Evolutionary conservation across 2,329 filamentous ascomycete genomes (phyloP), one percentile per base, ranked within the genome.

Genomic region (Microascus cirrosus): DNA sequence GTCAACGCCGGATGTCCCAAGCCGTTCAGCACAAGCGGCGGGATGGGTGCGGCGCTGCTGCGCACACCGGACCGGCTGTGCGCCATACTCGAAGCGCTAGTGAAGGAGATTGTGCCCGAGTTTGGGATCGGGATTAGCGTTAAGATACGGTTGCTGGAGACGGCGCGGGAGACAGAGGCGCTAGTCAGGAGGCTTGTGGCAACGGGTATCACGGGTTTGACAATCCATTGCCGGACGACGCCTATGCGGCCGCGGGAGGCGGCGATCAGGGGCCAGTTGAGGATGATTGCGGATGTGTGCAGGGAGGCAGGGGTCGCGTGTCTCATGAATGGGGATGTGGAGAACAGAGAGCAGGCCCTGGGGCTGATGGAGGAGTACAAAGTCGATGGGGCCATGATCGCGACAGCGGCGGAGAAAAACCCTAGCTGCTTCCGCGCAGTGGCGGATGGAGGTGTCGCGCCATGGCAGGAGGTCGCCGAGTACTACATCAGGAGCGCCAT

Each of bases 1-100:
- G 87, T 99, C 61, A 99, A 99, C 70, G 91, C 94, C 0, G 94
- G 94, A n/a, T 99, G 94, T 68, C 94, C 94, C 0, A 99, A 99
- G 72, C 89, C 93, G 0, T 99, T 99, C 72, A 95, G 89, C 67
- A 96, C 93, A 2, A 82, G 82, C 61, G 91, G 91, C 60, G 94
- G 94, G 54, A 99, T 99, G 94, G 94, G 94, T 54, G 94, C 94
- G 0, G 93, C 92, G 1, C 80, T 99, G 22, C 80, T 99, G 18
- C 83, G 83, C 64, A 93, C 87, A 0, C 93, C 94, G 0, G 92
- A 97, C 62, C 84, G 82, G 65, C 81, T 99, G 1, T 87, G 85
- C 64, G 80, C 85, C 0, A 99, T 99, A 62, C 78, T 99, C 8
- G 85, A 87, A 61, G 85, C 89, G 0, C 77, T 99, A 11, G 92